Evolutionary conservation across 2,329 filamentous ascomycete genomes (phyloP), one percentile per base, ranked within the genome.

Genomic region (Bipolaris cookei): DNA sequence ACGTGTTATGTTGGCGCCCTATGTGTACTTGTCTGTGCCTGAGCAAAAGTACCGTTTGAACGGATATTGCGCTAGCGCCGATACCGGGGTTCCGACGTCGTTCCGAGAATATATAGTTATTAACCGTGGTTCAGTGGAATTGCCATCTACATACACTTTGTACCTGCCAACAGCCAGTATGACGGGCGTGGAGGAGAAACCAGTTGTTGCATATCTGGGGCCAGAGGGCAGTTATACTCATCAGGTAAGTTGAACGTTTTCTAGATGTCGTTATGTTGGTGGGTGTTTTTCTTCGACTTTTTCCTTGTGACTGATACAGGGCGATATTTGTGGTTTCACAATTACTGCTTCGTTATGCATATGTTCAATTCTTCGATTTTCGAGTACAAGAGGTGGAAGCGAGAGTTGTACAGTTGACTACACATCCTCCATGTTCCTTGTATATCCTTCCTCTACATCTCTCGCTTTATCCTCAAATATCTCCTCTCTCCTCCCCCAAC

Each of bases 151-250:
- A 30, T 20, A 8, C 14, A 10, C 18, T 30, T 1, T 25, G 6
- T 10, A 25, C 16, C 14, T 11, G 21, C 34, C 41, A 25, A 11
- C 41, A 50, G 10, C 32, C 41, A 55, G 41, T 10, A 69, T 67
- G 65, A 43, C 51, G 18, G 55, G 54, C 4, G 41, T 56, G 11
- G 49, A 63, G 18, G 43, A 63, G 20, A 70, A 63, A 46, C 61
- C 59, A 18, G 69, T 72, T 21, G 75, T 86, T 23, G 83, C 86
- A 39, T 90, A 86, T 68, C 75, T 90, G 28, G 88, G 88, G 6
- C 88, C 88, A 3, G 75, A 81, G 64, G 86, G 86, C 21, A 89
- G 87, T 32, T 90, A 89, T 71, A 89, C 88, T 25, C 88, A 90
- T 73, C 87, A 90, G 82, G 88, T 89, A 69, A 58, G 73, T 62